phyloP scores from a whole-genome alignment of 2,329 filamentous ascomycete species.

The Aspergillus caelatus region DNA sequence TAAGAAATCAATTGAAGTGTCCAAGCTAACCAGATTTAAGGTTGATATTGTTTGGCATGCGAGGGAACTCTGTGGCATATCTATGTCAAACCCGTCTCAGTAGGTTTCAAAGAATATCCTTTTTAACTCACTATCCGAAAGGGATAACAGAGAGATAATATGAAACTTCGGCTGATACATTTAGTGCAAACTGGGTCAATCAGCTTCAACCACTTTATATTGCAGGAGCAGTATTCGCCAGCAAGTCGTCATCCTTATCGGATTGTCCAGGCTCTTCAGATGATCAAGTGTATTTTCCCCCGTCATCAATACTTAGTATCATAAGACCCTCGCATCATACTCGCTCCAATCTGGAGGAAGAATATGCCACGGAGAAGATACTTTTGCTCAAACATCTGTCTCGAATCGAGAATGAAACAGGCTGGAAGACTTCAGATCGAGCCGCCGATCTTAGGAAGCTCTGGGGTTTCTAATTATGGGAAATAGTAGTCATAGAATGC shows the following conservation, averaged over 20 bases:
- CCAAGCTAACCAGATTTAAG: background rate
- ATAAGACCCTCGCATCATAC: background rate
- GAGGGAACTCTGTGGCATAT: background rate
- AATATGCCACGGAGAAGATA: constrained; percentile 17
- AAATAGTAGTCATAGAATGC: background rate
- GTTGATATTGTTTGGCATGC: background rate
- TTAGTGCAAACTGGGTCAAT: background rate
- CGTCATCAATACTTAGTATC: background rate
- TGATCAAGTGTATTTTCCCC: background rate
- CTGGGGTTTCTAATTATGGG: background rate
- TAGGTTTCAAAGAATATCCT: background rate
- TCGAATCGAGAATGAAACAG: constrained; percentile 20
- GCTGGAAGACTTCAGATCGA: constrained; percentile 16
- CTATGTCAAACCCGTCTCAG: background rate
- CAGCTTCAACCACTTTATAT: background rate
- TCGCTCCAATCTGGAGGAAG: background rate
- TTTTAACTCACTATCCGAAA: too few species aligned
- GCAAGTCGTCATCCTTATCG: background rate
- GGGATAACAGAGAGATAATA: background rate
- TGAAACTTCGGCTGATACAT: background rate
- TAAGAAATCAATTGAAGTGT: background rate
- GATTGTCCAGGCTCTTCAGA: background rate
- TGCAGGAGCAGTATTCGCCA: background rate
- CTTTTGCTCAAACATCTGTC: constrained; percentile 17
- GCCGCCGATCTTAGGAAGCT: background rate